These are phyloP conservation scores for Laetiporus sulphureus DNA, from an alignment of 1,284 basidiomycete species.

Conservation along the genomic window DNA sequence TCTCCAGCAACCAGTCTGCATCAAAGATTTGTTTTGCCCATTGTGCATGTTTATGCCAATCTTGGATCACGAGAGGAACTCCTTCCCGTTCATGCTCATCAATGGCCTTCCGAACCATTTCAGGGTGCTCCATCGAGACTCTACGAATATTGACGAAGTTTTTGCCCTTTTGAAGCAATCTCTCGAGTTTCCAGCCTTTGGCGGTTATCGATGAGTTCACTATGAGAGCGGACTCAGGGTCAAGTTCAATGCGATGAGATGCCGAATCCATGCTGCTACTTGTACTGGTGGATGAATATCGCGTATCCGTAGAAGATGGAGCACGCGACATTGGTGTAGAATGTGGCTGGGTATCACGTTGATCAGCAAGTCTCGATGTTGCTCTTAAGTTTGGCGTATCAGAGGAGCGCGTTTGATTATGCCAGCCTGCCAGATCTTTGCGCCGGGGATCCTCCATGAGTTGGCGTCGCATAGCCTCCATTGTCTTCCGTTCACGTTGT, in stretches of 20 bases:
- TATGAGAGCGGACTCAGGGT: too few relatives aligned
- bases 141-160: conserved; percentile 39
- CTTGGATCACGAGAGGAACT: conserved; percentile 54
- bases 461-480: background rate
- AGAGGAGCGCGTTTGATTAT: background rate
- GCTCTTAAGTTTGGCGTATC: too few relatives aligned
- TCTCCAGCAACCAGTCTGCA: conserved; percentile 41
- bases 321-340: too few relatives aligned
- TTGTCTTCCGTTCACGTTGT: too few relatives aligned
- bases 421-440: background rate
- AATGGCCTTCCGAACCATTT: conserved; percentile 25
- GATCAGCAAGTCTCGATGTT: too few relatives aligned
- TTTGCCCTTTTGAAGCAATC: conserved; percentile 29
- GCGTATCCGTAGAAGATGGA: too few relatives aligned
- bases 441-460: background rate
- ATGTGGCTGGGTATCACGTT: too few relatives aligned
- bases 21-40: conserved; percentile 53
- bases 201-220: conserved; percentile 37
- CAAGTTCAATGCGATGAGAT: too few relatives aligned
- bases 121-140: conserved; percentile 22
- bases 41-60: conserved; percentile 40
- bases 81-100: conserved; percentile 42
- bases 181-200: conserved; percentile 43
- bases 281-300: too few relatives aligned
- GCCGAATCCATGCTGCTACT: too few relatives aligned